These are phyloP conservation scores for Coniochaeta sp. DNA, from an alignment of 2,329 filamentous ascomycete species.

Conservation along the genomic window DNA sequence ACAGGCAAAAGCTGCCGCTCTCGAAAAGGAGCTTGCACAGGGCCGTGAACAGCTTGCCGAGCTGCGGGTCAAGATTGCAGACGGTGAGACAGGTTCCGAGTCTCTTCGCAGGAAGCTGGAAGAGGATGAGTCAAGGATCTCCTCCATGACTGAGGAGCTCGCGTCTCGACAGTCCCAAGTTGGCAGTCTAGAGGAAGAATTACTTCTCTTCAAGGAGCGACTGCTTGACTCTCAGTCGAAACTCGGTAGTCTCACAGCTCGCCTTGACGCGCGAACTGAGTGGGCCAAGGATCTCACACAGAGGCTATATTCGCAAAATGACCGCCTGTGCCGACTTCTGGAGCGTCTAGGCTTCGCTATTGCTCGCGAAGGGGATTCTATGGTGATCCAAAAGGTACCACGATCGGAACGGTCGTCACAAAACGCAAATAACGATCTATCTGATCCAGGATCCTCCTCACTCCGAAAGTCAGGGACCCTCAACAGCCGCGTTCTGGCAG, in stretches of 20 bases:
- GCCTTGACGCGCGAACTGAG: conserved; percentile 62
- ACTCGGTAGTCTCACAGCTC: conserved; percentile 41
- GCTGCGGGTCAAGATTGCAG: conserved; percentile 65
- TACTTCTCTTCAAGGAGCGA: conserved; percentile 61
- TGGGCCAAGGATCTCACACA: conserved; percentile 80
- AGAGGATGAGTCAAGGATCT: conserved; percentile 67
- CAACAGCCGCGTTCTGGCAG: conserved; percentile 46
- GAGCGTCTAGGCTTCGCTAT: conserved; percentile 84
- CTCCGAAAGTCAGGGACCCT: conserved; percentile 47
- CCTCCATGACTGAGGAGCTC: conserved; percentile 61
- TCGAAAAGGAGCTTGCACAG: conserved; percentile 53
- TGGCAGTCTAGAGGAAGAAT: conserved; percentile 68
- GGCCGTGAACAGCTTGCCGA: conserved; percentile 62
- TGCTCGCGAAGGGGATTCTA: conserved; percentile 62
- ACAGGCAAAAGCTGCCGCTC: conserved; percentile 43
- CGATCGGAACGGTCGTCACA: conserved; percentile 51
- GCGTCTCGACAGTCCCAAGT: conserved; percentile 70
- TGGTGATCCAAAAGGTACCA: conserved; percentile 67
- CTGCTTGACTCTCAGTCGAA: conserved; percentile 45
- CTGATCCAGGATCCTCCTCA: conserved; percentile 42
- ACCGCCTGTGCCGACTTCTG: conserved; percentile 73
- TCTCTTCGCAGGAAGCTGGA: conserved; percentile 66
- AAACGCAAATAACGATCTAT: conserved; percentile 49
- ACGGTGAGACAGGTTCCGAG: conserved; percentile 79
- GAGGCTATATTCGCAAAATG: conserved; percentile 74